Evolutionary conservation across 2,329 filamentous ascomycete species (phyloP).

Genomic region (Pseudogymnoascus sp.): DNA sequence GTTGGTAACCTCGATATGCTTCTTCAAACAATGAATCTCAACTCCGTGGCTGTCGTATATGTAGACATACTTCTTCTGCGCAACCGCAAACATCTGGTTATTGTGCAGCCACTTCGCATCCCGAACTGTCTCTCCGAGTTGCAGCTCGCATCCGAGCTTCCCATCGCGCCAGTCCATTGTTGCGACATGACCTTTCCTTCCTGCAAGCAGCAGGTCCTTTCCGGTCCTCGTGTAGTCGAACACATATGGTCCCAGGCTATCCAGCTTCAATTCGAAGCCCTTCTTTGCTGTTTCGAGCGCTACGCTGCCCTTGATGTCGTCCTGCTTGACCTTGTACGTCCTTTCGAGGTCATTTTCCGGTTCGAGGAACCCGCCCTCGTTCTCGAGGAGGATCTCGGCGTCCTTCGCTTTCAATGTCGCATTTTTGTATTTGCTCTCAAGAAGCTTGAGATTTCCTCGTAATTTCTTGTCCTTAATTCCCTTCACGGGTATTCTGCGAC

Average conservation of each 20-base stretch:
- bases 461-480: conserved; percentile 83
- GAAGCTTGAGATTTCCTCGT: conserved; percentile 64
- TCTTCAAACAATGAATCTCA: conserved; percentile 83
- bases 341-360: conserved; percentile 80
- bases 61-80: conserved; percentile 94
- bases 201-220: conserved; percentile 73
- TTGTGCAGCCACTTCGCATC: conserved; percentile 92
- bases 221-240: conserved; percentile 89
- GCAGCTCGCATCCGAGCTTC: conserved; percentile 83
- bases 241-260: conserved; percentile 75
- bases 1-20: conserved; percentile 83
- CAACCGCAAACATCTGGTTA: conserved; percentile 87
- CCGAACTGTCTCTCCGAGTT: conserved; percentile 81
- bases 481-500: conserved; percentile 63
- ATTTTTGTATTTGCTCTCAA: conserved; percentile 77
- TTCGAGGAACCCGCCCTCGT: conserved; percentile 77
- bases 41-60: conserved; percentile 91
- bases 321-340: conserved; percentile 87
- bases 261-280: conserved; percentile 79
- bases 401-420: conserved; percentile 82
- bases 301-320: conserved; percentile 69
- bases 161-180: conserved; percentile 95
- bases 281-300: conserved; percentile 83
- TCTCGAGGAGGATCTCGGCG: conserved; percentile 88
- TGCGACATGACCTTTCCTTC: conserved; percentile 88